Evolutionary conservation across 2,329 filamentous ascomycete species (phyloP).

Genomic region (Hymenoscyphus occultus): DNA sequence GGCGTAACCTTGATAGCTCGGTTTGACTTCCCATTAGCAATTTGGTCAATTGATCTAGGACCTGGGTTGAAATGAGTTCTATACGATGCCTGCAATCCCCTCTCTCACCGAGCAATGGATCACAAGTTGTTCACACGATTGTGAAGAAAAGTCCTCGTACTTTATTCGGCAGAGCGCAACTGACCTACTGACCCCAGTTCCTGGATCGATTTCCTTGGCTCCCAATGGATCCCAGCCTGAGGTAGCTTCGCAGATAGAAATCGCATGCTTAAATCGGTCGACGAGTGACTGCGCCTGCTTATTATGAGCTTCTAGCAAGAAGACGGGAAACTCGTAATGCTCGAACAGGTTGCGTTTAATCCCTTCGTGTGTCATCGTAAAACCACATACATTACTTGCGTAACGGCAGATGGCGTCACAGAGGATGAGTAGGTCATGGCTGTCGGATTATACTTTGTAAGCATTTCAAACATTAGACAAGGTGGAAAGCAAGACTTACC

Average conservation of each 20-base stretch:
- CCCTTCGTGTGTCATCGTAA: neutral
- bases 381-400: neutral
- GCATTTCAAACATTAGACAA: neutral
- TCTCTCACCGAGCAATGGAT: too few species aligned
- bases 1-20: slow-evolving; percentile 1
- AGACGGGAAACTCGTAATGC: neutral
- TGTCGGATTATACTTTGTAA: neutral
- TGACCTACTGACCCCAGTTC: too few species aligned
- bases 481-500: neutral
- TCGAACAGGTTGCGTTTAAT: neutral
- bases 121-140: neutral
- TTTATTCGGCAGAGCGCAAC: too few species aligned
- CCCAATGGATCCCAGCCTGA: neutral
- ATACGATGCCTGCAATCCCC: too few species aligned
- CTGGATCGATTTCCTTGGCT: neutral
- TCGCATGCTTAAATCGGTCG: neutral
- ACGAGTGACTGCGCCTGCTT: neutral
- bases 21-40: too few species aligned
- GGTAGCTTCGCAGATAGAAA: neutral
- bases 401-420: neutral
- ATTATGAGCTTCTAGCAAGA: neutral
- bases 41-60: too few species aligned
- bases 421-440: neutral
- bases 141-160: too few species aligned
- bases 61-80: too few species aligned